Conservation (phyloP, 306 rosid species). For the Cyamopsis tetragonoloba region DNA sequence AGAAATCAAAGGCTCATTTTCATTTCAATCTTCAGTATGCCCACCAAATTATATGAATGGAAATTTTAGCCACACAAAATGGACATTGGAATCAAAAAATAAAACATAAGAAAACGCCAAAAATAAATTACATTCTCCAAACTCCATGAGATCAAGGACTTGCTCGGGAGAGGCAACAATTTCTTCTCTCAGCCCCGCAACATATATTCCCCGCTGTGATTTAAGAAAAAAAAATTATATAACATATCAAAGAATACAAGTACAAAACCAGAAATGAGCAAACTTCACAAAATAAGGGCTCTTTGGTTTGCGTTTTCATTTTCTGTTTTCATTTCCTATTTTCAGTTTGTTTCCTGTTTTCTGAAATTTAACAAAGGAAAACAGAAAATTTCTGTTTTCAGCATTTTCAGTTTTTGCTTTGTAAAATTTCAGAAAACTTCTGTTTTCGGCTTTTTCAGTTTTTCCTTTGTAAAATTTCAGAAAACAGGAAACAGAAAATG, state of each 20-base stretch:
- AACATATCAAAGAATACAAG: constrained; percentile 3
- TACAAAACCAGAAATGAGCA: background rate
- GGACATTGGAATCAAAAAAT: background rate
- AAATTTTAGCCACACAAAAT: background rate
- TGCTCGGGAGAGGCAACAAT: constrained; percentile 90
- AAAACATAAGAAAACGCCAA: background rate
- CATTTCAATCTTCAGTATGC: constrained; percentile 12
- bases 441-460: no score
- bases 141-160: constrained; percentile 76
- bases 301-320: no score
- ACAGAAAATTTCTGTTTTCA: no score
- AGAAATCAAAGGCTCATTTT: constrained; percentile 3
- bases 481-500: no score
- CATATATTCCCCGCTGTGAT: constrained; percentile 84
- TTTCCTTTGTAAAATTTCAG: no score
- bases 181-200: constrained; percentile 95
- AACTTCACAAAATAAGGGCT: background rate
- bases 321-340: no score
- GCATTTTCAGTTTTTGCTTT: no score
- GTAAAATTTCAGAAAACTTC: no score
- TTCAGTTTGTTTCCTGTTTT: no score
- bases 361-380: no score
- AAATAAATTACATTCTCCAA: constrained; percentile 71
- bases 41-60: background rate
- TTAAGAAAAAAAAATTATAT: constrained; percentile 24